phyloP scores from a whole-genome alignment of 139 green algal genomes.

The Yamagishiella unicocca region DNA sequence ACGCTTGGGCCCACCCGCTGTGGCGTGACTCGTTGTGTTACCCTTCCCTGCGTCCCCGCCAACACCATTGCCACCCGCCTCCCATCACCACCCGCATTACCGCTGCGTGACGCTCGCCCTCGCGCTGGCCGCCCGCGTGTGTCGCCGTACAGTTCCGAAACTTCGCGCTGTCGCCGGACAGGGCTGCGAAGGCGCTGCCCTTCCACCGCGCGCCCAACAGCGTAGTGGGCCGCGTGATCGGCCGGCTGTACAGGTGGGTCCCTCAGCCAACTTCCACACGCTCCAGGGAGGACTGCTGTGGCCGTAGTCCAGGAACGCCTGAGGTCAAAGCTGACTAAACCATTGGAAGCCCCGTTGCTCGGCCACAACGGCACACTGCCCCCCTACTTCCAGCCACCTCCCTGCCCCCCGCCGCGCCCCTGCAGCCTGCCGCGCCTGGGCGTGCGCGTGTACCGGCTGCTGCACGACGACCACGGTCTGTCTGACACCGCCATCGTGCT shows the following conservation, averaged over 20 bases:
- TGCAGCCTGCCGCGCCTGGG: slow-evolving; percentile 49
- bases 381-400: not conserved
- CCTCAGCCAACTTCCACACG: too few relatives aligned
- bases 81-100: too few relatives aligned
- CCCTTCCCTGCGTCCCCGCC: not conserved
- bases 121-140: too few relatives aligned
- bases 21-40: not conserved
- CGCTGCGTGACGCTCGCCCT: too few relatives aligned
- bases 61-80: too few relatives aligned
- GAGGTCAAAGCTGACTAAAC: not conserved
- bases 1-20: not conserved
- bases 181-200: slow-evolving; percentile 25
- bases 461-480: slow-evolving; percentile 48
- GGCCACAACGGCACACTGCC: not conserved
- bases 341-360: not conserved
- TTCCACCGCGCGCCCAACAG: slow-evolving; percentile 57
- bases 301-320: not conserved
- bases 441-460: slow-evolving; percentile 36
- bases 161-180: slow-evolving; percentile 44
- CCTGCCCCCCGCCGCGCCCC: not conserved
- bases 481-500: slow-evolving; percentile 53
- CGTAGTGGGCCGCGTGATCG: slow-evolving; percentile 40
- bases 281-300: not conserved
- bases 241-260: slow-evolving; percentile 53
- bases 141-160: slow-evolving; percentile 58